Conservation (phyloP, 2,329 filamentous ascomycete genomes). For the Fusarium camptoceras region DNA sequence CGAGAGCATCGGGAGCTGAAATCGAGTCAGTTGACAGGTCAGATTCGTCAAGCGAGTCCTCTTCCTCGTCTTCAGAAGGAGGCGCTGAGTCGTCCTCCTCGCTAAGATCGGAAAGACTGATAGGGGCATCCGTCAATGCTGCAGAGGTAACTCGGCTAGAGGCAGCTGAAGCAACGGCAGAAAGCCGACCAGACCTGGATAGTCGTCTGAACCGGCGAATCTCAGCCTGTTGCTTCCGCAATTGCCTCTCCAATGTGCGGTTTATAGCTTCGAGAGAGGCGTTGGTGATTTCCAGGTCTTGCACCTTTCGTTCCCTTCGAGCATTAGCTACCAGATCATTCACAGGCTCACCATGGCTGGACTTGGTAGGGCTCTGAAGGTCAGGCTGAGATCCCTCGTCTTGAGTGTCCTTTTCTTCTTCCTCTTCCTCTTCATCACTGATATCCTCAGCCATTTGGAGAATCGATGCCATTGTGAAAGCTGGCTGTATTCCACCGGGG, state of each 20-base stretch:
- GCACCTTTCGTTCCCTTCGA: conserved; percentile 90
- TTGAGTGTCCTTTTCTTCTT: conserved; percentile 47
- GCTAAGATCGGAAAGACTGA: conserved; percentile 63
- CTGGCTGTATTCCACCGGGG: conserved; percentile 48
- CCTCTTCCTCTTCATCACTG: conserved; percentile 51
- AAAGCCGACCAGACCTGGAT: conserved; percentile 82
- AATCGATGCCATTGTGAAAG: conserved; percentile 66
- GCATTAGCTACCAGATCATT: conserved; percentile 89
- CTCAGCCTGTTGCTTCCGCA: conserved; percentile 91
- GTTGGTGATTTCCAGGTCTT: conserved; percentile 97
- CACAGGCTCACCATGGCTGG: conserved; percentile 67
- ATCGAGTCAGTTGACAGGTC: conserved; percentile 57
- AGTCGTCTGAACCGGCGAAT: conserved; percentile 87
- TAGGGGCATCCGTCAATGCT: conserved; percentile 56
- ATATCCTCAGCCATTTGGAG: conserved; percentile 68
- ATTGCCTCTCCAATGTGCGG: conserved; percentile 87
- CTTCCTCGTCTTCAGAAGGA: conserved; percentile 56
- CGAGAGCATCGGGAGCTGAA: conserved; percentile 52
- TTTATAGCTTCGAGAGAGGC: conserved; percentile 96
- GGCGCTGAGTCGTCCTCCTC: conserved; percentile 54
- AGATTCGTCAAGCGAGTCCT: conserved; percentile 65
- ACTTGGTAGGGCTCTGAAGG: conserved; percentile 69
- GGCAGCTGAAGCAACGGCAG: conserved; percentile 62
- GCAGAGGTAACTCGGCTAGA: conserved; percentile 59
- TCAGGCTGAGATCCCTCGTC: conserved; percentile 51